Base-by-base conservation (phyloP, 176 grass and related monocot genomes). In the Cenchrus americanus region DNA sequence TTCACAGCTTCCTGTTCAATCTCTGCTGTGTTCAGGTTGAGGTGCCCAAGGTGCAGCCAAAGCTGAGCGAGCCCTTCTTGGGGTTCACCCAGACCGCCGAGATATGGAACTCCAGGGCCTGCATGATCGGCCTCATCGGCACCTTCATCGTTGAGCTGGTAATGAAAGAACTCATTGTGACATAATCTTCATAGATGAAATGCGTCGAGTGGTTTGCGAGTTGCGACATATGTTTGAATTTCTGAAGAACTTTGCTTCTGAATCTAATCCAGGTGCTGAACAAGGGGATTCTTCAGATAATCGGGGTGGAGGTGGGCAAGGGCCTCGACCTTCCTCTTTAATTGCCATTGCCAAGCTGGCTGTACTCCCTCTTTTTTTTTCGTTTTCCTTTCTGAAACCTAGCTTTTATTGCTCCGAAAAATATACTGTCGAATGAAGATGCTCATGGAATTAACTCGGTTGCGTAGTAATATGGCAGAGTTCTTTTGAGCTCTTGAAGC, bases 21-120 rank as follows among this genome's bases (percentile, higher is more conserved):
- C 64, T 46, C 24, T 30, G 15, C 18, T 79, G 43, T 12, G 19
- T 55, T 80, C 10, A 91, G 88, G 87, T 90, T 74, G 83, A 69
- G 40, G 48, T 86, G 70, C 94, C 94, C 44, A 92, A 54, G 85
- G 85, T 75, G 82, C 85, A 97, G 44, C 94, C 94, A 0, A 97
- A 92, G 83, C 83, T 97, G 53, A 84, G 82, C 11, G 87, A 92
- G 66, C 85, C 92, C 21, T 97, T 97, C 76, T 73, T 97, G 44
- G 94, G 94, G 23, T 97, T 97, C 92, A 97, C 94, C 52, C 80
- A 79, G 24, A 97, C 94, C 4, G 94, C 94, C 1, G 94, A 97
- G 87, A 74, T 92, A 2, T 97, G 94, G 89, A 94, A 97, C 87
- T 97, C 94, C 13, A 85, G 94, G 34, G 87, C 85, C 57, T 92